Evolutionary conservation across 192 early-diverging fungal genomes (phyloP), one percentile per base, ranked within the genome.

Genomic region (Backusella psychrophila): DNA sequence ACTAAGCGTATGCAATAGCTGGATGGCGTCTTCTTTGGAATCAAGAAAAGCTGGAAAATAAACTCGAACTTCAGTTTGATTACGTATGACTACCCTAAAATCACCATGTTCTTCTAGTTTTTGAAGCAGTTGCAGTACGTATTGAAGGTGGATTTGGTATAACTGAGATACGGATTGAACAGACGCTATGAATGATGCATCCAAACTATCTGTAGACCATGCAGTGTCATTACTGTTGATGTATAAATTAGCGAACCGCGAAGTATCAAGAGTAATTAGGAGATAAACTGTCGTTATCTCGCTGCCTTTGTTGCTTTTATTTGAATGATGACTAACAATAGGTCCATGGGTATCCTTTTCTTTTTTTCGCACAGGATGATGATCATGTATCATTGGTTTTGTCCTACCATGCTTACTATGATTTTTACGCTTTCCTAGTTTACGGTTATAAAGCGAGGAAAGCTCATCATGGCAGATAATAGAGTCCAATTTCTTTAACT

Each of bases 251-350:
- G 67, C 42, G 17, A 38, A 41, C 19, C 36, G 21, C 12, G 23
- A 29, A 14, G 31, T 75, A 35, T 69, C 75, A 53, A 73, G 72
- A n/a, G 75, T 38, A 14, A 76, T 70, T 21, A 49, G 42, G 4
- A 53, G 69, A 69, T 69, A 56, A 53, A 53, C 42, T 14, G 75
- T 38, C 9, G 69, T 59, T 35, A 44, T 29, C 4, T 44, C 31
- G 17, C 14, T 76, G 68, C 34, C 29, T 21, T 71, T 69, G 67
- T 59, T 29, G 44, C 26, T 65, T 49, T 71, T 71, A 38, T 39
- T 70, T 31, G 39, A 26, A 69, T 34, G 29, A n/a, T 34, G 75
- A 41, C 19, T 23, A n/a, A 41, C 36, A 36, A 6, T 46, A 29
- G 35, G 21, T 73, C 21, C 56, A 29, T 63, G 56, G 26, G 56